Evolutionary conservation across 345 rosid genomes (phyloP).

Genomic region (Brassica napus): DNA sequence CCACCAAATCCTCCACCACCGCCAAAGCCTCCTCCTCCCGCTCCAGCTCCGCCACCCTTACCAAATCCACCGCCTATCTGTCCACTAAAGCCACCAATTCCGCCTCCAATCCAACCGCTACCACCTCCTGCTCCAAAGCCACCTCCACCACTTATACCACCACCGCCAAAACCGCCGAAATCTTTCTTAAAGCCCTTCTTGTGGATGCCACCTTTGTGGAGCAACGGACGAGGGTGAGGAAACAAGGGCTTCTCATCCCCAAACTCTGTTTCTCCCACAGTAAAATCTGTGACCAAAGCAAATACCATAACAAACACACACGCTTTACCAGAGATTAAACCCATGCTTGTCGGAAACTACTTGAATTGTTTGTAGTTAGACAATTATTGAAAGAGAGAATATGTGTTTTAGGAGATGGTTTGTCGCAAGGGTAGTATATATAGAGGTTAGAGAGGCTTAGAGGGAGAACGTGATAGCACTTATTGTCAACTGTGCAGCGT

Average conservation of each 20-base stretch:
- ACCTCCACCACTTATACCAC: constrained; percentile 30
- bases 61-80: constrained; percentile 34
- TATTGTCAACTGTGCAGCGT: background rate
- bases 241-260: constrained; percentile 34
- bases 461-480: background rate
- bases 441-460: background rate
- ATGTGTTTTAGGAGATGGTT: constrained; percentile 3
- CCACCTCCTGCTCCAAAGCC: constrained; percentile 37
- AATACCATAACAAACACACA: constrained; percentile 32
- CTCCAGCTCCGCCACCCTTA: constrained; percentile 13
- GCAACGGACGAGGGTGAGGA: constrained; percentile 36
- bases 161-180: constrained; percentile 28
- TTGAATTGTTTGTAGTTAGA: background rate
- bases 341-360: constrained; percentile 17
- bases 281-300: constrained; percentile 23
- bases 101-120: constrained; percentile 40
- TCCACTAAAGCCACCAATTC: constrained; percentile 36
- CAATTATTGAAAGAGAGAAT: background rate
- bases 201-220: constrained; percentile 32
- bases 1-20: background rate
- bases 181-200: constrained; percentile 39
- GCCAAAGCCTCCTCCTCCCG: background rate
- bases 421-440: constrained; percentile 22
- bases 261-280: constrained; percentile 24
- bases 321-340: constrained; percentile 1